Percentiles rank a stretch among this genome's conserved stretches.
These are phyloP conservation scores for Taphrina pruni DNA, from an alignment of 1,139 yeast genomes.

Conservation along the genomic window DNA sequence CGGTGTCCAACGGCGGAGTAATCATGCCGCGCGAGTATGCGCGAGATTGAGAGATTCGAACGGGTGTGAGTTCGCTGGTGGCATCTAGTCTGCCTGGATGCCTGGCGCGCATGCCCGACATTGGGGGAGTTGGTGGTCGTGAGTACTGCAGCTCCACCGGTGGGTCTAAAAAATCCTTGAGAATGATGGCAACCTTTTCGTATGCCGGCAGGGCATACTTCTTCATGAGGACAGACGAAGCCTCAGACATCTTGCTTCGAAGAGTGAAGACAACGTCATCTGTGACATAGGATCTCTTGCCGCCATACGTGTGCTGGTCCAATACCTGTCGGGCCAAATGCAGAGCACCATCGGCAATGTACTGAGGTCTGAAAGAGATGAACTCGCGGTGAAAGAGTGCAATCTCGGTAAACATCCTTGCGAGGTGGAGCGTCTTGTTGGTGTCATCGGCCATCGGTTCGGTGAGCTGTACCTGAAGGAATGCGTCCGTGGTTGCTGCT, in stretches of 20 bases:
- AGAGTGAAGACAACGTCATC: conserved; percentile 51
- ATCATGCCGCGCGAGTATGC: conserved; percentile 39
- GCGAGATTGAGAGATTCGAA: conserved; percentile 35
- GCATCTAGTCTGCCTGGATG: conserved; percentile 17
- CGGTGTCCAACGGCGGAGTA: conserved; percentile 39
- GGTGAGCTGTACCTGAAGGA: conserved; percentile 50
- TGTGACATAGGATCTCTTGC: conserved; percentile 51
- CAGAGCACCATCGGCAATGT: conserved; percentile 72
- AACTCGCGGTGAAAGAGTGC: conserved; percentile 75
- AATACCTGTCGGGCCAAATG: conserved; percentile 70
- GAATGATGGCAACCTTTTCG: conserved; percentile 50
- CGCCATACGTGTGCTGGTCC: conserved; percentile 44
- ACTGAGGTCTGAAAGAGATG: conserved; percentile 65
- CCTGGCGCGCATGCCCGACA: conserved; percentile 28
- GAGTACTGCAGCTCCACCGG: conserved; percentile 29
- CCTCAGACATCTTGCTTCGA: conserved; percentile 18
- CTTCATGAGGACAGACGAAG: conserved; percentile 51
- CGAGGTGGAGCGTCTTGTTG: conserved; percentile 53
- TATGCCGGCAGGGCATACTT: conserved; percentile 51
- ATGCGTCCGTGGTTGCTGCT: conserved; percentile 58
- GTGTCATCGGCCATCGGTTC: conserved; percentile 49
- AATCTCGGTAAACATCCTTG: conserved; percentile 75
- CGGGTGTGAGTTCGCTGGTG: conserved; percentile 33
- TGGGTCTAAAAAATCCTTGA: conserved; percentile 47
- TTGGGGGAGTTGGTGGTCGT: conserved; percentile 26